Percentiles rank a stretch among this genome's conserved stretches.
phyloP scores from a whole-genome alignment of 805 yeast genomes.

The Starmerella geochares region DNA sequence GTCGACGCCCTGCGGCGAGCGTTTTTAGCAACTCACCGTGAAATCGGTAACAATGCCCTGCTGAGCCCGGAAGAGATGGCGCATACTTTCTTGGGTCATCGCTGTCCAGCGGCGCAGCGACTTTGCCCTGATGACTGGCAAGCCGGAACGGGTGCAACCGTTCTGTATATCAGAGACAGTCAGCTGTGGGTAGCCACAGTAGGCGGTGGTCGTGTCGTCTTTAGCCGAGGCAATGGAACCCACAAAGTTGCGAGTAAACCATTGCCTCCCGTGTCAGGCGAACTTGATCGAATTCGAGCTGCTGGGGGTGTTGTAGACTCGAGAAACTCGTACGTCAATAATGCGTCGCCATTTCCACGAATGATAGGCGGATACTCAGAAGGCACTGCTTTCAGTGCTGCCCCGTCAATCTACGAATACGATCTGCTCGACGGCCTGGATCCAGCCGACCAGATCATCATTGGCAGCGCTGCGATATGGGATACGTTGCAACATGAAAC shows the following conservation, averaged over 20 bases:
- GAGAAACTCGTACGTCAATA: constrained; percentile 73
- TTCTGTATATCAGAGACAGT: constrained; percentile 64
- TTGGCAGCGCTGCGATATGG: constrained; percentile 82
- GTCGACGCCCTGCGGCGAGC: constrained; percentile 73
- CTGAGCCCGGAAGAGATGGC: constrained; percentile 28
- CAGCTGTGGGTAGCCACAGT: constrained; percentile 71
- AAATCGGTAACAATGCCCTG: constrained; percentile 47
- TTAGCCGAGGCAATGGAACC: constrained; percentile 75
- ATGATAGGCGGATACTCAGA: constrained; percentile 84
- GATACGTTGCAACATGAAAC: constrained; percentile 69
- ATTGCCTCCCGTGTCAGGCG: constrained; percentile 60
- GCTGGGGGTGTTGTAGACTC: constrained; percentile 86
- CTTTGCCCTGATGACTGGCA: constrained; percentile 56
- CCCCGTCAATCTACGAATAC: constrained; percentile 55
- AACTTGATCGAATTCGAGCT: constrained; percentile 62
- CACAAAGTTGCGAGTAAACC: constrained; percentile 75
- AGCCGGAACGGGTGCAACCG: constrained; percentile 79
- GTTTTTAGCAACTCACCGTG: constrained; percentile 69
- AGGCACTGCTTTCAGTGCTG: constrained; percentile 79
- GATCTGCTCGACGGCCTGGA: constrained; percentile 45
- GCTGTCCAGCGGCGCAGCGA: constrained; percentile 43
- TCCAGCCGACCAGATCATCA: constrained; percentile 71
- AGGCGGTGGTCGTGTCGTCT: constrained; percentile 79
- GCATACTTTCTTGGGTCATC: constrained; percentile 40
- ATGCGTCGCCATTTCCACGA: constrained; percentile 64